Conservation (phyloP, 1,284 basidiomycete species). For the Schizophyllum commune region DNA sequence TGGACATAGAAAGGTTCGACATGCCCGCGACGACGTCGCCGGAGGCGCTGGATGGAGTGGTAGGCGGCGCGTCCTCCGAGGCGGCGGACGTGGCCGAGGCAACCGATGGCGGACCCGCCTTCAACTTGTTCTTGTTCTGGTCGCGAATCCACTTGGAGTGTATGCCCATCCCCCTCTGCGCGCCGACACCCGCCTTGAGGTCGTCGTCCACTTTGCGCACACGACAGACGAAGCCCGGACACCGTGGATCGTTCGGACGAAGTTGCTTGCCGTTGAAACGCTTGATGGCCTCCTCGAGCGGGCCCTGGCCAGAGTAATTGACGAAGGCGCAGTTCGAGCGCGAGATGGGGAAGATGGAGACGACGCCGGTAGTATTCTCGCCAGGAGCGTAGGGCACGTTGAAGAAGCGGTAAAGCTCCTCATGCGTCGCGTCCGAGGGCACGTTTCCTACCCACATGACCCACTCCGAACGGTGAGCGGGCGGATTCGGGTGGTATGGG, state of each 20-base stretch:
- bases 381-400: conserved; percentile 25
- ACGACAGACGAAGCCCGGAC: conserved; percentile 81
- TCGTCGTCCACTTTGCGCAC: conserved; percentile 82
- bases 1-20: conserved; percentile 32
- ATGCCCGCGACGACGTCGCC: conserved; percentile 21
- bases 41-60: conserved; percentile 20
- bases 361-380: not conserved
- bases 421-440: conserved; percentile 75
- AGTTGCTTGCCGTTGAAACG: conserved; percentile 68
- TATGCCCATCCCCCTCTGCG: conserved; percentile 81
- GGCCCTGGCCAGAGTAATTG: conserved; percentile 1
- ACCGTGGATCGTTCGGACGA: conserved; percentile 61
- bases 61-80: conserved; percentile 13
- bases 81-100: conserved; percentile 13
- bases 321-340: conserved; percentile 6
- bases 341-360: conserved; percentile 5
- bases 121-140: conserved; percentile 30
- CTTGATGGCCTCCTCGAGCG: conserved; percentile 48
- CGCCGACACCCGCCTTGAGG: conserved; percentile 83
- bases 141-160: conserved; percentile 77
- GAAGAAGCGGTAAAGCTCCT: conserved; percentile 89
- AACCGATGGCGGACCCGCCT: conserved; percentile 8
- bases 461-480: conserved; percentile 77
- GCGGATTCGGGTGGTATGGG: conserved; percentile 57
- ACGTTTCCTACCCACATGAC: conserved; percentile 96